phyloP scores from a whole-genome alignment of 805 yeast species.

The Wickerhamomyces mucosus region DNA sequence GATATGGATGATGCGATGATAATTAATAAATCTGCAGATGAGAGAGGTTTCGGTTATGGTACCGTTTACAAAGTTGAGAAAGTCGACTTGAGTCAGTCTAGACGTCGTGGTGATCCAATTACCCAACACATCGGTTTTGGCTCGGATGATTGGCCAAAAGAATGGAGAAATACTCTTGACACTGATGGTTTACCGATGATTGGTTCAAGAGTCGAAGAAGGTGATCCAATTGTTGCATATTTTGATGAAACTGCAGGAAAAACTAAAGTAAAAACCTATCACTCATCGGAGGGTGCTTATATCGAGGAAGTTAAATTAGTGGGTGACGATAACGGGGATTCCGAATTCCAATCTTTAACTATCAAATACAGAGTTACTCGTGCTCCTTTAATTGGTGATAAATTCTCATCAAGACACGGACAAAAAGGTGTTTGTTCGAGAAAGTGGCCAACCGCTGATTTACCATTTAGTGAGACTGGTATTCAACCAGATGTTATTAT shows the following conservation, averaged over 20 bases:
- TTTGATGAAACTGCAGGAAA: conserved; percentile 86
- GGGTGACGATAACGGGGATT: conserved; percentile 68
- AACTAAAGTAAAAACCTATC: conserved; percentile 87
- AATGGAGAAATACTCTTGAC: conserved; percentile 83
- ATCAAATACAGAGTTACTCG: conserved; percentile 88
- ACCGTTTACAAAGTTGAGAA: conserved; percentile 92
- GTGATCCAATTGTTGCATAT: conserved; percentile 92
- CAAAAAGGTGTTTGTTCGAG: conserved; percentile 98
- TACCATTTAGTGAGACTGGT: conserved; percentile 96
- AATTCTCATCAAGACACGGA: conserved; percentile 95
- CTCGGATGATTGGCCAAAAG: conserved; percentile 82
- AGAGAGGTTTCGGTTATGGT: conserved; percentile 97
- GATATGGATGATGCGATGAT: conserved; percentile 99
- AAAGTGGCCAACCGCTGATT: conserved; percentile 93
- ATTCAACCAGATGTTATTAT: conserved; percentile 96
- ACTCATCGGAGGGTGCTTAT: conserved; percentile 88
- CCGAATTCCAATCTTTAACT: conserved; percentile 76
- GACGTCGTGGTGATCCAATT: conserved; percentile 90
- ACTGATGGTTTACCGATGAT: conserved; percentile 87
- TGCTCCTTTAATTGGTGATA: conserved; percentile 93
- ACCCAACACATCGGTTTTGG: conserved; percentile 95
- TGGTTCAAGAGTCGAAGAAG: conserved; percentile 84
- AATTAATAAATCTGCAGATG: conserved; percentile 92
- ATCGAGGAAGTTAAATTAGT: conserved; percentile 90
- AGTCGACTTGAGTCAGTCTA: conserved; percentile 65